Base-by-base conservation (phyloP, 495 filamentous ascomycete genomes). In the Thozetella sp. region DNA sequence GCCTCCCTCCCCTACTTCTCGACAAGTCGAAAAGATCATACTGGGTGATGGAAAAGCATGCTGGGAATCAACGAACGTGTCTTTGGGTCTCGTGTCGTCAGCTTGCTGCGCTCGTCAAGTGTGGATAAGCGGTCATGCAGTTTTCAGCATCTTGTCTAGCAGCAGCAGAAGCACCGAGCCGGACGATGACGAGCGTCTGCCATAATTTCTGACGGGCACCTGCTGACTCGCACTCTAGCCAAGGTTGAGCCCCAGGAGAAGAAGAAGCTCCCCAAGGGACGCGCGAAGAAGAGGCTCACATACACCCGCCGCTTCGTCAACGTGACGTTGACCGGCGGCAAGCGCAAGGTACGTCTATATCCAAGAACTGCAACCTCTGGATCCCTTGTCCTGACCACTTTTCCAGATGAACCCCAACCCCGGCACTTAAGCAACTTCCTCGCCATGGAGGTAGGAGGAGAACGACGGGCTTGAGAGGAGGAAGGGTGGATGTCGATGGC, bases 221-320 rank as follows among this genome's bases (percentile, higher is more conserved):
- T n/a, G n/a, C n/a, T 53, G 51, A 34, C 25, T 12, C 57, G 43
- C 20, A n/a, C 4, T 48, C 12, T 19, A 48, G 43, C 65, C 48
- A 75, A 92, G 89, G 91, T 94, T 69, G 91, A 95, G 80, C 87
- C 87, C 46, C 90, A 93, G 80, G 91, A 95, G 86, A 95, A 95
- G 85, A 85, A 90, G 77, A 93, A 93, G 87, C 84, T 83, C 66
- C 95, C 95, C 68, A 98, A 99, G 88, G 95, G 95, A 75, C 93
- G 95, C 69, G 95, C 95, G 66, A 94, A 94, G 89, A 99, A 99
- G 93, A 88, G 95, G 71, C 88, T 97, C 69, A 85, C 83, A 65
- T 99, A 99, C 86, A 98, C 93, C 67, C 90, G 95, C 76, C 93
- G 95, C 67, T 99, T 99, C 86, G 96, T 99, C 66, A 99, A 98